phyloP scores from a whole-genome alignment of 75 land plant species.

The Pseudotsuga menziesii region DNA sequence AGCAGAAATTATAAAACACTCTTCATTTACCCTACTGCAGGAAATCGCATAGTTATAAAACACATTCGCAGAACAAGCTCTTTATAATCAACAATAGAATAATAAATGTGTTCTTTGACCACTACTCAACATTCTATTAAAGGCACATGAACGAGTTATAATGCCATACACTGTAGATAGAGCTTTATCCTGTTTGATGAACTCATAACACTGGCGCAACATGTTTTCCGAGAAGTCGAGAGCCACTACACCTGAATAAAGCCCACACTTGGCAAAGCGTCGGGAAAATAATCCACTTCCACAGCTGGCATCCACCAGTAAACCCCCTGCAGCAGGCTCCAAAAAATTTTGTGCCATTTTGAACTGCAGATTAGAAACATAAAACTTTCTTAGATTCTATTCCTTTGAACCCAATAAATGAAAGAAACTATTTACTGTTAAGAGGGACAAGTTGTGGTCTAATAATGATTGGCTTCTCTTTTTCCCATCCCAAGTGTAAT shows the following conservation, averaged over 20 bases:
- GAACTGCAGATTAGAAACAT: constrained; percentile 42
- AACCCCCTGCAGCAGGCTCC: constrained; percentile 62
- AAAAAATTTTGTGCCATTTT: constrained; percentile 62
- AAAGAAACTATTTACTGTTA: background rate
- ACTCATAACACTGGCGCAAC: constrained; percentile 62
- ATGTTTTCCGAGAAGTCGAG: constrained; percentile 85
- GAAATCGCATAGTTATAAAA: background rate
- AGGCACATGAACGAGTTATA: background rate
- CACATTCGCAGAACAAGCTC: no score
- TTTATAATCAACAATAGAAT: no score
- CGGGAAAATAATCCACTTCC: constrained; percentile 81
- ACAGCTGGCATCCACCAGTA: constrained; percentile 84
- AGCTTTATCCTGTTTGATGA: constrained; percentile 43
- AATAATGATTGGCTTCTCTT: background rate
- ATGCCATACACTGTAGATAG: constrained; percentile 40
- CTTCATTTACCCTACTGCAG: background rate
- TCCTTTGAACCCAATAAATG: background rate
- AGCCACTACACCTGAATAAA: constrained; percentile 71
- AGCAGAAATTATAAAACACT: background rate
- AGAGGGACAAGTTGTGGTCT: background rate
- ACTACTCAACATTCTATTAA: background rate
- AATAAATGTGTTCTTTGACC: no score
- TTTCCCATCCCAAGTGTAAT: background rate
- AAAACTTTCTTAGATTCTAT: background rate
- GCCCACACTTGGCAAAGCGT: constrained; percentile 56